Evolutionary conservation across 805 yeast genomes (phyloP), one percentile per base, ranked within the genome.

Genomic region (Candida stauntonica): DNA sequence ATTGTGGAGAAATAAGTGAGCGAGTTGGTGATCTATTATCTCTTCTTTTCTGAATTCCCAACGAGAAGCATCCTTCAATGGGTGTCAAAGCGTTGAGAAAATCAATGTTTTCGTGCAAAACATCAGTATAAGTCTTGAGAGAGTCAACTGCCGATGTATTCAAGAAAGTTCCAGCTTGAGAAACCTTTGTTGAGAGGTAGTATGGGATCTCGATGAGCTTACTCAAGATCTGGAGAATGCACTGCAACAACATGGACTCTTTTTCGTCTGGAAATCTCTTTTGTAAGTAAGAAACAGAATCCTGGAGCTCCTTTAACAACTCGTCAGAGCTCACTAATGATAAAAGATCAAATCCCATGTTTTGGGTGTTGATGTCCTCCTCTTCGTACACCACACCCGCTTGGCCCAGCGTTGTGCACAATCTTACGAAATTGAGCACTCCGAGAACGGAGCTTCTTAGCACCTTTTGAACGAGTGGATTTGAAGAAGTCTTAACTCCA

Each of bases 291-390:
- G 35, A 44, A 1, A 68, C 53, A 1, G 73, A 52, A 7, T 42
- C 42, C 4, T 63, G 57, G 6, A 78, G 33, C 9, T 56, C 57
- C 0, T 31, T 24, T 5, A 51, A 3, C 3, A 65, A 39, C n/a
- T 42, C 49, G 9, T 43, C 44, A 3, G 56, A 39, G 3, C 35
- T 42, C 14, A 58, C 45, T 13, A 51, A 36, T 47, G 62, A 50
- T 3, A 65, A 63, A 27, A 70, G 61, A 44, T 70, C 66, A 51
- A 69, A 67, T 27, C 77, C 79, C 79, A 81, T 76, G 12, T 69
- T 67, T 48, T 81, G 75, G 2, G 82, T 73, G 39, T 79, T 78
- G 23, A 84, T 61, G 59, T 85, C 94, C 54, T 84, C 93, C 51
- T 81, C 93, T 52, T 83, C 87, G 46, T 73, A 76, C 9, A 82